phyloP scores from a whole-genome alignment of 805 yeast genomes.

The Saturnispora serradocipensis region DNA sequence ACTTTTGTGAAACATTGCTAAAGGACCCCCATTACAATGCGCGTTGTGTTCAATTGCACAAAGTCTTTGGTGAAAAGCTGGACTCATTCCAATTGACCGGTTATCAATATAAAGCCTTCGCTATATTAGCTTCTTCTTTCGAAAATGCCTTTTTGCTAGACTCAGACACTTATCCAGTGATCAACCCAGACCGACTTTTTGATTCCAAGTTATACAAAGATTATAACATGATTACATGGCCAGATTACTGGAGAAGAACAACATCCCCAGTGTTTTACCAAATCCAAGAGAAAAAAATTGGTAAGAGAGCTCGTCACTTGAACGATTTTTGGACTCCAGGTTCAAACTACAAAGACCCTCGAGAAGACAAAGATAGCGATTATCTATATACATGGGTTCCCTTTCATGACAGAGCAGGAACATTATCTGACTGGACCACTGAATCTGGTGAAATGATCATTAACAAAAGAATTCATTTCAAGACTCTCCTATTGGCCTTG shows the following conservation, averaged over 20 bases:
- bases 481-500: constrained; percentile 44
- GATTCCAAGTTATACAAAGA: constrained; percentile 34
- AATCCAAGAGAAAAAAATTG: constrained; percentile 37
- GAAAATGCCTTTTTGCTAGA: constrained; percentile 38
- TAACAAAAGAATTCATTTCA: constrained; percentile 45
- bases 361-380: constrained; percentile 18
- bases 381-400: constrained; percentile 27
- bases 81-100: constrained; percentile 22
- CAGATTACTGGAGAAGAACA: constrained; percentile 64
- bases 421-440: constrained; percentile 53
- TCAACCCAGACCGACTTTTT: constrained; percentile 43
- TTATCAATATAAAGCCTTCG: constrained; percentile 35
- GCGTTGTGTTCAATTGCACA: constrained; percentile 33
- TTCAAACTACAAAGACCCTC: constrained; percentile 12
- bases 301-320: constrained; percentile 29
- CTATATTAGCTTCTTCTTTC: constrained; percentile 41
- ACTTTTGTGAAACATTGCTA: constrained; percentile 28
- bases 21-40: constrained; percentile 30
- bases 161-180: constrained; percentile 37
- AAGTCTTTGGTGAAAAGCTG: constrained; percentile 27
- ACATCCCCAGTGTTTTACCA: constrained; percentile 51
- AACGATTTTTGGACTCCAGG: constrained; percentile 18
- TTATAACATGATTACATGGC: constrained; percentile 54
- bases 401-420: constrained; percentile 49
- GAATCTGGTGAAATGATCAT: constrained; percentile 59